Evolutionary conservation across 768 basidiomycete species (phyloP).

Genomic region (Leccinum broughii): DNA sequence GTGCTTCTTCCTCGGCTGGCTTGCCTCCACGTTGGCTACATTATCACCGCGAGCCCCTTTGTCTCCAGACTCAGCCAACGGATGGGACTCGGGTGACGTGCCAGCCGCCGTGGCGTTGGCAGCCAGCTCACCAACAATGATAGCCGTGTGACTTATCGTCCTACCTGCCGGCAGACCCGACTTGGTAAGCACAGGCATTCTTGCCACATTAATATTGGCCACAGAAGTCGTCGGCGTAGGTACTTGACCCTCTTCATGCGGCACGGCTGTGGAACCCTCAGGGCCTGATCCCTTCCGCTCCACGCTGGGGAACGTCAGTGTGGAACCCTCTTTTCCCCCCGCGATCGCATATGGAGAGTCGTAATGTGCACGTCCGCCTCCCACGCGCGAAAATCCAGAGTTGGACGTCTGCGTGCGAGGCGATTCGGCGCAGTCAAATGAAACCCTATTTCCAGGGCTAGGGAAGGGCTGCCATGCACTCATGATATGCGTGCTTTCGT

Average conservation of each 20-base stretch:
- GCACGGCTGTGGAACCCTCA: conserved; percentile 24
- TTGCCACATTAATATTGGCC: conserved; percentile 41
- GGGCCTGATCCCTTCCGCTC: conserved; percentile 41
- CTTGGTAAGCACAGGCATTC: conserved; percentile 36
- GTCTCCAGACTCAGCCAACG: conserved; percentile 20
- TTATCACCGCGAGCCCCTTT: conserved; percentile 20
- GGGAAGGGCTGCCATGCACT: conserved; percentile 87
- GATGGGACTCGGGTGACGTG: conserved; percentile 20
- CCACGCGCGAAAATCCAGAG: conserved; percentile 82
- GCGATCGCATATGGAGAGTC: conserved; percentile 83
- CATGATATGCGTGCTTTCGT: conserved; percentile 82
- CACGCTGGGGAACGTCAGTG: conserved; percentile 66
- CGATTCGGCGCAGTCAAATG: conserved; percentile 29
- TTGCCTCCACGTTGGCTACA: conserved; percentile 39
- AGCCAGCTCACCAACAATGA: conserved; percentile 65
- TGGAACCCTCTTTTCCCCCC: conserved; percentile 48
- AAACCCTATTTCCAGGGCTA: conserved; percentile 31
- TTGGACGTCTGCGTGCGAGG: conserved; percentile 32
- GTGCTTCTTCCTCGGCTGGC: conserved; percentile 60
- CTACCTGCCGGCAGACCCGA: conserved; percentile 57
- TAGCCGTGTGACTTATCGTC: conserved; percentile 80
- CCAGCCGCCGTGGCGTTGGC: conserved; percentile 22
- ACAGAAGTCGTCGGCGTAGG: conserved; percentile 53
- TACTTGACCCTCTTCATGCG: conserved; percentile 40
- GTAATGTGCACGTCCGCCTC: conserved; percentile 85